These are phyloP conservation scores for Aquilaria agallochum DNA, from an alignment of 441 rosid species.

Conservation along the genomic window DNA sequence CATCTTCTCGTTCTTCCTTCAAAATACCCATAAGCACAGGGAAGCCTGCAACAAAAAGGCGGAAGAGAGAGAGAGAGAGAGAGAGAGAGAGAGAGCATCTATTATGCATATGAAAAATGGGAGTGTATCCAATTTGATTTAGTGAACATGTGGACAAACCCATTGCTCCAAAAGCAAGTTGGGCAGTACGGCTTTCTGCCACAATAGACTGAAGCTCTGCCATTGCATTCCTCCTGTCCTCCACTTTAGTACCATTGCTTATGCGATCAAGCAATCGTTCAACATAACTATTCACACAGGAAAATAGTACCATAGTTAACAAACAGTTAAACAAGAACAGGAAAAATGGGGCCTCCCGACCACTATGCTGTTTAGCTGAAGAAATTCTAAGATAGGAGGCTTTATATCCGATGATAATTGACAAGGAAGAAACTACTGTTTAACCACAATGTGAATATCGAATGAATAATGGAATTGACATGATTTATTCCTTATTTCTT, in stretches of 20 bases:
- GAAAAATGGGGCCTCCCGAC: not conserved
- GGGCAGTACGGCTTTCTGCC: constrained; percentile 72
- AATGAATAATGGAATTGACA: too few species aligned
- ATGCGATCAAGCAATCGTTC: constrained; percentile 79
- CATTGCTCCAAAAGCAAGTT: constrained; percentile 78
- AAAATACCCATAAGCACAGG: constrained; percentile 74
- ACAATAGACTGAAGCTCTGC: constrained; percentile 81
- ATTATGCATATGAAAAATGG: too few species aligned
- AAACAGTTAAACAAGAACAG: not conserved
- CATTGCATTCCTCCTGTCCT: constrained; percentile 77
- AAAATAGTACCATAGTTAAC: not conserved
- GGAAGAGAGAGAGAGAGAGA: not conserved
- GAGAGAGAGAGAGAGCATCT: not conserved
- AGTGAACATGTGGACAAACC: constrained; percentile 32
- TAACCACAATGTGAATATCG: too few species aligned
- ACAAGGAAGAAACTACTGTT: too few species aligned
- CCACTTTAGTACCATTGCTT: constrained; percentile 70
- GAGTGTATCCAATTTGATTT: not conserved
- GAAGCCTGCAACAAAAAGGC: constrained; percentile 50
- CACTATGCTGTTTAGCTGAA: too few species aligned
- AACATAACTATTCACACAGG: constrained; percentile 40
- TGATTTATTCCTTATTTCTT: too few species aligned
- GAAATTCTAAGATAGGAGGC: too few species aligned
- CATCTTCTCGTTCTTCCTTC: constrained; percentile 80
- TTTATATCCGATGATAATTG: too few species aligned